Evolutionary conservation across 108 stramenopile genomes (phyloP), one percentile per base, ranked within the genome.

Genomic region (Conticribra weissflogii): DNA sequence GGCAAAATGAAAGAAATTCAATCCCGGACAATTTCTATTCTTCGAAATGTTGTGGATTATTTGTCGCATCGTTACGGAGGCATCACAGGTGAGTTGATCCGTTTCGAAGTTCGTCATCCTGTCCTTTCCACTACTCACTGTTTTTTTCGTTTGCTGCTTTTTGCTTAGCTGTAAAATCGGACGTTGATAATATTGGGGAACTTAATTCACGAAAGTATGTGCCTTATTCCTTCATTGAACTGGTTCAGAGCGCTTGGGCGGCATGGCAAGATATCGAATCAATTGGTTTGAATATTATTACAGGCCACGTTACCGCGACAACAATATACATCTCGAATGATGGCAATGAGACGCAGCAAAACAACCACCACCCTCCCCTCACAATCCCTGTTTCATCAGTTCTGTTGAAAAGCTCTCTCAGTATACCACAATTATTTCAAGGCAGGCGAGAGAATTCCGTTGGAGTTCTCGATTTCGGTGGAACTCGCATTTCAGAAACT

Each of bases 401-500:
- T 28, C 54, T 65, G 7, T 34, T 91, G 19, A 58, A 83, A 55
- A 81, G 83, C 44, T 59, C 64, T 29, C 63, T 94, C 19, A 63
- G 70, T 29, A 59, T 75, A 21, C 93, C 93, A 24, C 67, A 45
- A 48, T 68, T 94, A 17, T 81, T 88, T 65, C 66, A 61, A 9
- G 51, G 65, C 21, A 48, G 53, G 32, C 52, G 36, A 30, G 49
- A 70, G 8, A 51, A 64, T 53, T 30, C 54, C 23, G 24, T 54
- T 25, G 66, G 78, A 24, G 36, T 72, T 56, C 27, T 89, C 9
- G 75, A 88, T 24, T 91, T 94, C 63, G 72, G 80, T 27, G 65
- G 86, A 18, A 78, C 80, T 51, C 71, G 62, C 25, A 87, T 94
- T 32, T 86, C 82, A 1, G 65, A 71, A 15, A 81, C 85, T 18